Evolutionary conservation across 345 rosid species (phyloP).

Genomic region (Theobroma cacao): DNA sequence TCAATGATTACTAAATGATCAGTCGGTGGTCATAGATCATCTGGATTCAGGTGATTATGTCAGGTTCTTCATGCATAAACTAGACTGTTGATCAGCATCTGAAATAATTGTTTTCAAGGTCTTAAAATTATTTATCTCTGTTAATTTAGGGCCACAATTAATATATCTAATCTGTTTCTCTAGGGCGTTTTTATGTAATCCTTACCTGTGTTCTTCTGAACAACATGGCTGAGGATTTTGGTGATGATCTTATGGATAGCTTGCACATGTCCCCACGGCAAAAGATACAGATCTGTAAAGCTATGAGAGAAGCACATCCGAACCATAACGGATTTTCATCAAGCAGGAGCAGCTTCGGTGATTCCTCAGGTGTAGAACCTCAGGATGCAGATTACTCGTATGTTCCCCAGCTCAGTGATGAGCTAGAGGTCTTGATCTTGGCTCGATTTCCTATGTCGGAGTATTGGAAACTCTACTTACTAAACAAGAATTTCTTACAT

Average conservation of each 20-base stretch:
- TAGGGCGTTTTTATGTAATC: slow-evolving; percentile 3
- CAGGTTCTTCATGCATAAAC: not conserved
- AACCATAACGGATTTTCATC: slow-evolving; percentile 1
- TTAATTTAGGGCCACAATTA: not conserved
- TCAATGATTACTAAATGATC: not conserved
- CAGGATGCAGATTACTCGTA: slow-evolving; percentile 94
- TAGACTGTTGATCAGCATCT: not conserved
- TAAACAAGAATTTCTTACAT: slow-evolving; percentile 49
- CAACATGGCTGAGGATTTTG: slow-evolving; percentile 24
- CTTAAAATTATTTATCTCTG: not conserved
- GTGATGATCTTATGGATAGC: slow-evolving; percentile 5
- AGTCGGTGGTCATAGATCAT: not conserved
- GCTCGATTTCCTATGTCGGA: slow-evolving; percentile 73
- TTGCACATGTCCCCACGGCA: slow-evolving; percentile 17
- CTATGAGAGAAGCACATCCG: not conserved
- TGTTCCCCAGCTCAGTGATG: slow-evolving; percentile 58
- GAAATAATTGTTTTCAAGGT: not conserved
- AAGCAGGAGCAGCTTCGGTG: slow-evolving; percentile 20
- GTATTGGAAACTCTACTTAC: slow-evolving; percentile 56
- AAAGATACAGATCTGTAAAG: slow-evolving; percentile 23
- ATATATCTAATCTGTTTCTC: not conserved
- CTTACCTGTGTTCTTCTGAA: not conserved
- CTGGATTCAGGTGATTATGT: not conserved
- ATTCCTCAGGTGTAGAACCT: slow-evolving; percentile 44
- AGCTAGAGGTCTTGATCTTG: slow-evolving; percentile 68